These are phyloP conservation scores for Ophiostoma australiae DNA, from an alignment of 2,329 filamentous ascomycete species.

Conservation along the genomic window DNA sequence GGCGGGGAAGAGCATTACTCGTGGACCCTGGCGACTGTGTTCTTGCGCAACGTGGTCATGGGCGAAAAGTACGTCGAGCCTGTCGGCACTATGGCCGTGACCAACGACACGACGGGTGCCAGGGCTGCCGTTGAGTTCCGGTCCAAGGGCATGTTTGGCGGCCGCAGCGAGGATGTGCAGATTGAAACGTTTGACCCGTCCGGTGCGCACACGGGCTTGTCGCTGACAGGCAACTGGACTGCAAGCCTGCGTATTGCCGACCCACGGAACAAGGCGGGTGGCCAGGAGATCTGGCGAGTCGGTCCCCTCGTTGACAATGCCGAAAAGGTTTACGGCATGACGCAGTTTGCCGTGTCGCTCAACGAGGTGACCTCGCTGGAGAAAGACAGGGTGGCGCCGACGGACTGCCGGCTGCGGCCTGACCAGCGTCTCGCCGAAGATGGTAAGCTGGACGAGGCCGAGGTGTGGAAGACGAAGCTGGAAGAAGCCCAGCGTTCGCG, in stretches of 20 bases:
- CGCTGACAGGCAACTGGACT: slow-evolving; percentile 82
- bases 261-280: slow-evolving; percentile 45
- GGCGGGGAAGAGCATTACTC: slow-evolving; percentile 75
- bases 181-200: slow-evolving; percentile 66
- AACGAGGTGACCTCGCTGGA: slow-evolving; percentile 87
- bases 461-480: slow-evolving; percentile 73
- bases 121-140: slow-evolving; percentile 89
- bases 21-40: slow-evolving; percentile 83
- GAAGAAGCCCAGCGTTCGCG: slow-evolving; percentile 80
- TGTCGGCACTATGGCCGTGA: slow-evolving; percentile 79
- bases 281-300: slow-evolving; percentile 69
- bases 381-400: slow-evolving; percentile 66
- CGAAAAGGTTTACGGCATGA: slow-evolving; percentile 78
- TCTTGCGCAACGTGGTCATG: slow-evolving; percentile 92
- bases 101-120: slow-evolving; percentile 76
- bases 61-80: slow-evolving; percentile 98
- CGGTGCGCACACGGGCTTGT: slow-evolving; percentile 60
- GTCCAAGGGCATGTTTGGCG: slow-evolving; percentile 93
- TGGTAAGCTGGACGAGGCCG: slow-evolving; percentile 76
- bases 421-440: slow-evolving; percentile 83
- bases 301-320: slow-evolving; percentile 75
- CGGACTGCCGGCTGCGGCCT: slow-evolving; percentile 76
- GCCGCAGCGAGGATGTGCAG: slow-evolving; percentile 81
- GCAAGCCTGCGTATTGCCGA: slow-evolving; percentile 58
- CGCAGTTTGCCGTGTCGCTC: slow-evolving; percentile 74